Evolutionary conservation across 2,329 filamentous ascomycete genomes (phyloP).

Genomic region (Alternaria solani): DNA sequence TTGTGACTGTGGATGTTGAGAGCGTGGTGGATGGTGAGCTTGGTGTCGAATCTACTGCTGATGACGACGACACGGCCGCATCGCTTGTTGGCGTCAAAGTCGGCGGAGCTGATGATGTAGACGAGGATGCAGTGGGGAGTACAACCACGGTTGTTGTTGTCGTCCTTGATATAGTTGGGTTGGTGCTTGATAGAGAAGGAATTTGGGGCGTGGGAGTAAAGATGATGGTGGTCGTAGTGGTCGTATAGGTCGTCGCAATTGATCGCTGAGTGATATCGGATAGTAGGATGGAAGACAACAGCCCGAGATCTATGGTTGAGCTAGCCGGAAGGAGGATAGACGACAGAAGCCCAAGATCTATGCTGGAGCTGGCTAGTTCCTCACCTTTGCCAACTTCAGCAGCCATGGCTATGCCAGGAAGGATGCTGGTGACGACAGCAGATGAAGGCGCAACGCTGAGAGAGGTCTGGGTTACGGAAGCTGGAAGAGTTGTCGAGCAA

Average conservation of each 20-base stretch:
- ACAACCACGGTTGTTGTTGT: background rate
- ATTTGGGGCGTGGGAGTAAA: background rate
- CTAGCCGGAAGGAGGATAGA: slow-evolving; percentile 7
- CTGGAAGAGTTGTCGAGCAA: background rate
- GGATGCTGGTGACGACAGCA: background rate
- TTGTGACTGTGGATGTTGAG: background rate
- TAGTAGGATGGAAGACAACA: slow-evolving; percentile 13
- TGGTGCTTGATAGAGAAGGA: background rate
- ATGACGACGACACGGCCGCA: background rate
- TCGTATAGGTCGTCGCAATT: background rate
- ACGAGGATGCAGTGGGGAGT: background rate
- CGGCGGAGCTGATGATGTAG: background rate
- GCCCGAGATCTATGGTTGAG: slow-evolving; percentile 8
- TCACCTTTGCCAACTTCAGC: background rate
- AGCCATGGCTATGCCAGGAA: background rate
- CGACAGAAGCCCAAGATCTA: slow-evolving; percentile 10
- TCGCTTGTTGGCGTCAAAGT: background rate
- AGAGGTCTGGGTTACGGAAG: background rate
- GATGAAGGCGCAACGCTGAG: background rate
- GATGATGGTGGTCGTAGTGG: background rate
- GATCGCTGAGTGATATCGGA: background rate
- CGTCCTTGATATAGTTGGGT: background rate
- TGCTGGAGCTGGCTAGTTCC: background rate
- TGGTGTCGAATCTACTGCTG: background rate
- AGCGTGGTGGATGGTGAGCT: background rate